Evolutionary conservation across 2,329 filamentous ascomycete species (phyloP), one percentile per base, ranked within the genome.

Genomic region (Thyridium curvatum): DNA sequence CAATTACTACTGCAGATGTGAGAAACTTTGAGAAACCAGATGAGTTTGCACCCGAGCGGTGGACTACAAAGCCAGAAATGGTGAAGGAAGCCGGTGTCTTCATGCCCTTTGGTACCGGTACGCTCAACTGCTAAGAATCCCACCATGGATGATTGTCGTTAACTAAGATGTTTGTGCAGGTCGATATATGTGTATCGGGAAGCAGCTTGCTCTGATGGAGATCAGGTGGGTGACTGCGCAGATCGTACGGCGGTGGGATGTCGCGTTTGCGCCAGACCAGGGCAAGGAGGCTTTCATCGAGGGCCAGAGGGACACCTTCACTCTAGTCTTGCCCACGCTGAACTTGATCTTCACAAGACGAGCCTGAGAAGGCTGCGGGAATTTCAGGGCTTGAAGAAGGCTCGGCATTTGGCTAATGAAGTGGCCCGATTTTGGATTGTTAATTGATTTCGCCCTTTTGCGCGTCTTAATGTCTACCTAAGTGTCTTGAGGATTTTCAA

Each of bases 121-220:
- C 28, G 50, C 41, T 21, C 7, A 12, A 29, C 28, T 26, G 21
- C 21, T 6, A 10, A 8, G 30, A 28, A 13, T 6, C n/a, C 15
- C 12, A 14, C 13, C 9, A 7, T 12, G 32, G 21, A 12, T 35
- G 3, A n/a, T 14, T 30, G 5, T 31, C 17, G 2, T 8, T 14
- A 12, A 13, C 10, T 8, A 14, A 15, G 6, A 10, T 28, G 8
- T 21, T 37, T 18, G 26, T 34, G 14, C 18, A 58, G 59, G 60
- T 3, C 51, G 47, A 2, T 56, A 56, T 34, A 54, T 55, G 4
- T 64, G 61, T 30, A 55, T 57, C 2, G 62, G 62, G 1, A 62
- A 61, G 40, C 53, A 56, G 40, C 47, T 65, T 2, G 61, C 52
- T 1, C 41, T 64, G 31, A 58, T 61, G 52, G 58, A 62, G 38